A percentile compares a stretch with the other conserved stretches of the same genome.
phyloP scores from a whole-genome alignment of 1,284 basidiomycete species.

The Mycosarcoma mackinlayi region DNA sequence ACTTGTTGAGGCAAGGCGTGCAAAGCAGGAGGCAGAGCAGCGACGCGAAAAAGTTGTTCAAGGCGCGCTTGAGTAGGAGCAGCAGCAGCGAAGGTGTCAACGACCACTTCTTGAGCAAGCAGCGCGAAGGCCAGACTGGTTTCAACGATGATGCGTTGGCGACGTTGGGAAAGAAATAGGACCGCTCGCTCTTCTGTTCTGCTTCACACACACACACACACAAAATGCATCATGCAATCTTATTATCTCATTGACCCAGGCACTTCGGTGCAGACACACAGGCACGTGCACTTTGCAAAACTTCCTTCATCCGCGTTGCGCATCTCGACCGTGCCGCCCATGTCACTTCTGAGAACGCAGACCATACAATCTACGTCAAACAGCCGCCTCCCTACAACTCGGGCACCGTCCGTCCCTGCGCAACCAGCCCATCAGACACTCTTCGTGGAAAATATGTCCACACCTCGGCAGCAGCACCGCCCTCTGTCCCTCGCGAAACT shows the following conservation, averaged over 20 bases:
- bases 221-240: neutral
- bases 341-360: too few relatives aligned
- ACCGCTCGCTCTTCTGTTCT: too few relatives aligned
- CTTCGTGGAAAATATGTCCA: conserved; percentile 72
- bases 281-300: too few relatives aligned
- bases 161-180: conserved; percentile 45
- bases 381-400: conserved; percentile 41
- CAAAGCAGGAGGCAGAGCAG: conserved; percentile 36
- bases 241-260: neutral
- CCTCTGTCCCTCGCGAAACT: conserved; percentile 77
- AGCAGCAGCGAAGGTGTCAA: conserved; percentile 40
- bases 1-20: conserved; percentile 56
- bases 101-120: conserved; percentile 26
- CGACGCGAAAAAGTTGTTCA: conserved; percentile 34
- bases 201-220: neutral
- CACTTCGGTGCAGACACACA: too few relatives aligned
- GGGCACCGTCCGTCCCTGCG: conserved; percentile 43
- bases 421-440: conserved; percentile 43
- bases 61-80: conserved; percentile 24
- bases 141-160: conserved; percentile 60
- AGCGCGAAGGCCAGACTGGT: conserved; percentile 5
- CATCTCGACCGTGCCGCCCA: too few relatives aligned
- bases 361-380: too few relatives aligned
- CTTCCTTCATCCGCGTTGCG: neutral
- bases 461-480: conserved; percentile 76